These are phyloP conservation scores for Talaromyces adpressus DNA, from an alignment of 495 filamentous ascomycete genomes.

Conservation along the genomic window DNA sequence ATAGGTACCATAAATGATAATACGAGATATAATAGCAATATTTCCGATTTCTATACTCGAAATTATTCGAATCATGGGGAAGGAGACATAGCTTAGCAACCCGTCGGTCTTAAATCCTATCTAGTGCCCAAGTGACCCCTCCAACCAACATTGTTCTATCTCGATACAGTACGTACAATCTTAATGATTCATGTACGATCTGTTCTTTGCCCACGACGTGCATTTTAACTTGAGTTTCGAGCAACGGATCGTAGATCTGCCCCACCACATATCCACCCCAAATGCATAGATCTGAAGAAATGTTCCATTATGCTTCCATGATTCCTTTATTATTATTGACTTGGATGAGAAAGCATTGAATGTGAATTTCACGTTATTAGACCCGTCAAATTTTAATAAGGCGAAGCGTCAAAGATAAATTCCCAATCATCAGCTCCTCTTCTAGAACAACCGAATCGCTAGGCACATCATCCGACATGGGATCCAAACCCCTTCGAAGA, in stretches of 20 bases:
- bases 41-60: too few relatives aligned
- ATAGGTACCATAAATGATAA: neutral
- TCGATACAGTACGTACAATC: too few relatives aligned
- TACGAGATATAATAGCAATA: neutral
- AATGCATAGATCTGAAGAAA: neutral
- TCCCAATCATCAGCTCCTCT: neutral
- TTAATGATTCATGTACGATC: neutral
- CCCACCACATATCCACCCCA: neutral
- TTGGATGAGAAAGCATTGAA: neutral
- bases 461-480: too few relatives aligned
- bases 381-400: neutral
- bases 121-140: neutral
- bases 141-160: neutral
- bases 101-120: too few relatives aligned
- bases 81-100: too few relatives aligned
- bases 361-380: neutral
- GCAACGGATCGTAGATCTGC: neutral
- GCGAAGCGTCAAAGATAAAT: neutral
- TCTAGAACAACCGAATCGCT: too few relatives aligned
- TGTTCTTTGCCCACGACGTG: neutral
- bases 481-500: too few relatives aligned
- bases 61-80: too few relatives aligned
- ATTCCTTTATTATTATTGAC: neutral
- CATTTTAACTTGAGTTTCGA: neutral
- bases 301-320: neutral